Base-by-base conservation (phyloP, 129 eudicot genomes). In the Chrysanthemum seticuspe region DNA sequence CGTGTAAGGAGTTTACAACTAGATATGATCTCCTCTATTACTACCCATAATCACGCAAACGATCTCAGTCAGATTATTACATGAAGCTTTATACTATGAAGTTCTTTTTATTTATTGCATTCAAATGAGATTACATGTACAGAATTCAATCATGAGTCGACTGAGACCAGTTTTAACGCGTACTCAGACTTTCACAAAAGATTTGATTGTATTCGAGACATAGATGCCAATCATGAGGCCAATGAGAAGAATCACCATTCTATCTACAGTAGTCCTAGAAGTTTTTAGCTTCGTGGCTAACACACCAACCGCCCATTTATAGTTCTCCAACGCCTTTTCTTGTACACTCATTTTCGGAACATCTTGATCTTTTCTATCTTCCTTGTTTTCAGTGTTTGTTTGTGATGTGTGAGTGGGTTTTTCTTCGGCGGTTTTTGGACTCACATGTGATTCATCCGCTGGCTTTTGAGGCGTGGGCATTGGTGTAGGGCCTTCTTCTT, bases 151-250 rank as follows among this genome's bases (percentile, higher is more conserved):
- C 13, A 40, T 58, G 27, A 59, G 62, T 60, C 10, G 5, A 44
- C 3, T 4, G n/a, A 10, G 13, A 59, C 15, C 75, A 57, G 2
- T 0, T 47, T 21, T 54, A 36, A 53, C 5, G 70, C 10, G 10
- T 15, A 16, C 23, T 19, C 8, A 15, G 54, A 48, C 47, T 40
- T 62, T 77, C 10, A 48, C 40, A 68, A 82, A 76, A 31, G 68
- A 83, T 74, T 68, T 83, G 62, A 74, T 60, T 34, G 76, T 67
- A 54, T 62, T 58, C 5, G 81, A 67, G 47, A 85, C 63, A 55
- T 79, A 86, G 6, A 89, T 51, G 44, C 87, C 89, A 56, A 89
- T 58, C 54, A 57, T 83, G 49, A 89, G 71, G 40, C 76, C 96
- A 14, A 82, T 7, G 7, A 82, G 64, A 65, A 77, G 65, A 65